Evolutionary conservation across 2,329 filamentous ascomycete genomes (phyloP).

Genomic region (Calonectria montana): DNA sequence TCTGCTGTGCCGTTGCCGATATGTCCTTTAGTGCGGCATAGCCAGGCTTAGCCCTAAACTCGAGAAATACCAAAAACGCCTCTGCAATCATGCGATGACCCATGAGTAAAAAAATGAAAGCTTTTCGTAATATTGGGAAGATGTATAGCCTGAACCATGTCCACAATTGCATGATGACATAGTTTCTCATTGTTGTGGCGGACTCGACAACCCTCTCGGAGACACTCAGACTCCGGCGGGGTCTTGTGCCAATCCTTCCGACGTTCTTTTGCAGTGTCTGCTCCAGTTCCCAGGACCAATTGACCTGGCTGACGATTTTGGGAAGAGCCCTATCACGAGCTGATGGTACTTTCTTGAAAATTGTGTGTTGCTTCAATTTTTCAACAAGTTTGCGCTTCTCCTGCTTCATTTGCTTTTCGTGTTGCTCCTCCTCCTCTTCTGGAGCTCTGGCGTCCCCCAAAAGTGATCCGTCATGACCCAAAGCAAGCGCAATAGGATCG

Average conservation of each 20-base stretch:
- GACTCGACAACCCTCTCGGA: slow-evolving; percentile 95
- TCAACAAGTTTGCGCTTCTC: slow-evolving; percentile 77
- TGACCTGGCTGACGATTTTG: slow-evolving; percentile 91
- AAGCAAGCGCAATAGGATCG: slow-evolving; percentile 85
- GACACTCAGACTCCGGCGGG: slow-evolving; percentile 88
- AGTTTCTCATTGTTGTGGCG: slow-evolving; percentile 85
- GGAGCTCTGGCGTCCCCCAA: slow-evolving; percentile 53
- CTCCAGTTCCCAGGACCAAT: slow-evolving; percentile 93
- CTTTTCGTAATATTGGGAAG: slow-evolving; percentile 78
- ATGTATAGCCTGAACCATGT: slow-evolving; percentile 79
- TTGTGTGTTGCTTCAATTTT: slow-evolving; percentile 89
- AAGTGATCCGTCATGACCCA: slow-evolving; percentile 76
- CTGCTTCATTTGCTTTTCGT: slow-evolving; percentile 67
- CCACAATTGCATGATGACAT: slow-evolving; percentile 75
- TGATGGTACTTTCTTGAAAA: slow-evolving; percentile 80
- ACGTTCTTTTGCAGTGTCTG: slow-evolving; percentile 89
- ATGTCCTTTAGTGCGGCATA: slow-evolving; percentile 92
- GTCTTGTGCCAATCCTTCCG: slow-evolving; percentile 82
- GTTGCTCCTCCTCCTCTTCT: slow-evolving; percentile 79
- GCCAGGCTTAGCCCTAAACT: slow-evolving; percentile 84
- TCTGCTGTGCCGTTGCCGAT: slow-evolving; percentile 95
- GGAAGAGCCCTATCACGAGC: slow-evolving; percentile 85
- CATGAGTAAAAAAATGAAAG: slow-evolving; percentile 83
- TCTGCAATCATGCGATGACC: slow-evolving; percentile 86
- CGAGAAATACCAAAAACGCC: slow-evolving; percentile 79